Evolutionary conservation across 108 stramenopile species (phyloP).

Genomic region (Skeletonema costatum): DNA sequence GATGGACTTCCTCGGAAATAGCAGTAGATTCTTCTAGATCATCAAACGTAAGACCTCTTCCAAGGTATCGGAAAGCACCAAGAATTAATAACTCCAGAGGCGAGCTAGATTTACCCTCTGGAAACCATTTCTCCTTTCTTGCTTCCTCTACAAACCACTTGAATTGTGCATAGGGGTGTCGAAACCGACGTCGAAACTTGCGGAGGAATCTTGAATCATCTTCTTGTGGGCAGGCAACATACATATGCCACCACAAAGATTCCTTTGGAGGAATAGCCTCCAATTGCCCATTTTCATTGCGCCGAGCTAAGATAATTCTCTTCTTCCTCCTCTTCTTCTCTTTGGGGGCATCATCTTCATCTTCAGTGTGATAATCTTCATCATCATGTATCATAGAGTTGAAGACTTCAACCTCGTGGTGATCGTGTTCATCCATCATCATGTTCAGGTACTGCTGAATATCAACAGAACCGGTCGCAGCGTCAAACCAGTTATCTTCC

Average conservation of each 20-base stretch:
- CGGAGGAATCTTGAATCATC: neutral
- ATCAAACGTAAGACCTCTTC: constrained; percentile 1
- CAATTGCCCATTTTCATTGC: neutral
- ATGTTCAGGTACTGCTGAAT: too few species aligned
- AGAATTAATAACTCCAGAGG: constrained; percentile 11
- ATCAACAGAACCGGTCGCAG: too few species aligned
- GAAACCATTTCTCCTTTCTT: neutral
- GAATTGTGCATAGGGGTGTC: neutral
- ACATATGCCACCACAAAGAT: neutral
- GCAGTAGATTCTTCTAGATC: constrained; percentile 2
- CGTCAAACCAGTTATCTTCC: too few species aligned
- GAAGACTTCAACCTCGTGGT: too few species aligned
- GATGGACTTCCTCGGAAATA: neutral
- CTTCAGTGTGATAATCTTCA: too few species aligned
- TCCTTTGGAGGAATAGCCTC: too few species aligned
- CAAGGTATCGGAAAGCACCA: constrained; percentile 7
- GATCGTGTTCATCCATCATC: too few species aligned
- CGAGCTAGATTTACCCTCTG: neutral
- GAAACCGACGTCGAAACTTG: neutral
- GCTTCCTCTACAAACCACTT: neutral
- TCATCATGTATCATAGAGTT: too few species aligned
- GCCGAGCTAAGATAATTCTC: too few species aligned
- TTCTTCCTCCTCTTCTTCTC: too few species aligned
- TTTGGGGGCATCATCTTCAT: too few species aligned
- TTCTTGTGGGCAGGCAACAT: neutral